phyloP scores from a whole-genome alignment of 2,329 filamentous ascomycete genomes.

The Pestalotiopsis sp. region DNA sequence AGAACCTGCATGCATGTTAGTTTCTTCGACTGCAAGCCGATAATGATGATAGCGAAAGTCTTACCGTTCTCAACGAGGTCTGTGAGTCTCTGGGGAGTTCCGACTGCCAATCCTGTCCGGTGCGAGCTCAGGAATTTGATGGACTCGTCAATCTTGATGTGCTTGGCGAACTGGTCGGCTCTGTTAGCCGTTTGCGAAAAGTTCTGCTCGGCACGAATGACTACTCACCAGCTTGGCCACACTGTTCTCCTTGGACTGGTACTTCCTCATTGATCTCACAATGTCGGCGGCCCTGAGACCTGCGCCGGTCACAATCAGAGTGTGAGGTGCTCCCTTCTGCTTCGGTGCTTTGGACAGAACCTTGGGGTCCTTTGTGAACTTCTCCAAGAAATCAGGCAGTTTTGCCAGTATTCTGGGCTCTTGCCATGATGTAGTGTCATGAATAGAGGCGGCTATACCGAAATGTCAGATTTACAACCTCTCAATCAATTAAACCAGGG shows the following conservation, averaged over 20 bases:
- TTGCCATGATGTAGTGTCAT: slow-evolving; percentile 77
- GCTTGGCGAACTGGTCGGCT: slow-evolving; percentile 76
- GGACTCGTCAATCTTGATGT: slow-evolving; percentile 92
- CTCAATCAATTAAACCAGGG: background rate
- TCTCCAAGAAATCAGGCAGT: slow-evolving; percentile 78
- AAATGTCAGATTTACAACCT: background rate
- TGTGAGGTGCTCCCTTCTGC: slow-evolving; percentile 77
- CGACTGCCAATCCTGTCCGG: slow-evolving; percentile 84
- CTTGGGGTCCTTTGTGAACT: slow-evolving; percentile 58
- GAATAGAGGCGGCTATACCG: slow-evolving; percentile 67
- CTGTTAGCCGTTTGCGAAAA: background rate
- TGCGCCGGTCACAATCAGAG: slow-evolving; percentile 82
- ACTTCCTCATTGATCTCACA: slow-evolving; percentile 73
- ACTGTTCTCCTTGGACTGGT: slow-evolving; percentile 75
- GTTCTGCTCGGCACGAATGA: background rate
- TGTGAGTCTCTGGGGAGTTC: slow-evolving; percentile 80
- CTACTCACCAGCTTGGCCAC: slow-evolving; percentile 75
- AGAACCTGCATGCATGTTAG: slow-evolving; percentile 51
- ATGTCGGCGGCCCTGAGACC: slow-evolving; percentile 86
- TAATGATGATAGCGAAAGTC: slow-evolving; percentile 23
- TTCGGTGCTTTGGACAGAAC: slow-evolving; percentile 67
- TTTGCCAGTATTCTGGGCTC: slow-evolving; percentile 70
- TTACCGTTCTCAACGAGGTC: slow-evolving; percentile 82
- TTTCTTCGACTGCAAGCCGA: background rate
- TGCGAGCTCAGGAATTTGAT: slow-evolving; percentile 71